phyloP scores from a whole-genome alignment of 2,329 filamentous ascomycete genomes.

The Rhynchosporium secalis region DNA sequence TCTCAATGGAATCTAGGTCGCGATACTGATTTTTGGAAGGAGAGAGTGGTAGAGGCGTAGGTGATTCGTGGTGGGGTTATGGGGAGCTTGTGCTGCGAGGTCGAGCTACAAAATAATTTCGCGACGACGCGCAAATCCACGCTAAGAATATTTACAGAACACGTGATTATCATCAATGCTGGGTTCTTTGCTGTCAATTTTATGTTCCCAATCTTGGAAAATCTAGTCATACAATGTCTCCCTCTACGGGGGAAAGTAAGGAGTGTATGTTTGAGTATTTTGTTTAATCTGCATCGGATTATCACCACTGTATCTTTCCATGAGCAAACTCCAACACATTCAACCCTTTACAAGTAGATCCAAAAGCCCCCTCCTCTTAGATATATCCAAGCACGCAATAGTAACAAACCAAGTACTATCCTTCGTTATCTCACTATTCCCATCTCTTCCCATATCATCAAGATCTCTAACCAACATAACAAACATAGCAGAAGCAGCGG shows the following conservation, averaged over 20 bases:
- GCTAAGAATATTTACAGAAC: conserved; percentile 8
- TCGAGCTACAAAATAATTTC: conserved; percentile 24
- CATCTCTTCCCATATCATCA: conserved; percentile 19
- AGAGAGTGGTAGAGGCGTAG: neutral
- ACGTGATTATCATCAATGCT: conserved; percentile 1
- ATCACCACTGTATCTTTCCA: conserved; percentile 4
- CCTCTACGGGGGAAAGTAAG: neutral
- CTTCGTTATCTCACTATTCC: conserved; percentile 18
- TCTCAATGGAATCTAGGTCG: neutral
- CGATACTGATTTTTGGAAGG: neutral
- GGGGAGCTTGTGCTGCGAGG: conserved; percentile 16
- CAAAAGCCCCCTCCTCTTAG: conserved; percentile 9
- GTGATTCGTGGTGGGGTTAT: conserved; percentile 11
- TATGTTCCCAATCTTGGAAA: neutral
- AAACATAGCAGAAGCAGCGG: neutral
- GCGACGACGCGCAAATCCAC: conserved; percentile 16
- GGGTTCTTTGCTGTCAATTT: neutral
- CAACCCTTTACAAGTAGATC: conserved; percentile 10
- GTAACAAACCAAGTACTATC: conserved; percentile 18
- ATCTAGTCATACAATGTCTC: neutral
- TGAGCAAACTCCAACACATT: conserved; percentile 3
- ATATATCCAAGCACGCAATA: conserved; percentile 16
- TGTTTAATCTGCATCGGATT: neutral
- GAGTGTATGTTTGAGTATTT: neutral
- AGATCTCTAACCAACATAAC: conserved; percentile 11